Conservation (phyloP, 1,284 basidiomycete species). For the Salmacisia buchloeana region DNA sequence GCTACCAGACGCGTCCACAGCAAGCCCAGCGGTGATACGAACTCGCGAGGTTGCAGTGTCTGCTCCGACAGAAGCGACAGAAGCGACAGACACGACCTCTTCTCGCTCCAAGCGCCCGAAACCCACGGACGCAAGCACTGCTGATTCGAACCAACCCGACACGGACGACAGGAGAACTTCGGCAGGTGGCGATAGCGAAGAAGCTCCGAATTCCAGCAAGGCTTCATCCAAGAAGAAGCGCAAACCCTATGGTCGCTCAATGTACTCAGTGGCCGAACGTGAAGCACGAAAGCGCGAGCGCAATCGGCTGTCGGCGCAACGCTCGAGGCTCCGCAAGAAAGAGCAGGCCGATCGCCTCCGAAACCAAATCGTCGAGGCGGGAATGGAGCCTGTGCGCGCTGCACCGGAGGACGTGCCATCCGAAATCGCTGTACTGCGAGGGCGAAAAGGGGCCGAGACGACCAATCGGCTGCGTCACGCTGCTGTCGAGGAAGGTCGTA, state of each 20-base stretch:
- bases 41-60: not conserved
- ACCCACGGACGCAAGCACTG: no score
- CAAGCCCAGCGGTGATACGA: not conserved
- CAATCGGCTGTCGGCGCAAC: slow-evolving; percentile 1
- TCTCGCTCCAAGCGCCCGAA: no score
- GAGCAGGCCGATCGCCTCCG: not conserved
- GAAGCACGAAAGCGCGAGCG: not conserved
- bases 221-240: not conserved
- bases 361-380: not conserved
- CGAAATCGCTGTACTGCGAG: not conserved
- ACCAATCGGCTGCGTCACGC: not conserved
- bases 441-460: not conserved
- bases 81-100: no score
- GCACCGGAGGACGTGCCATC: not conserved
- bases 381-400: not conserved
- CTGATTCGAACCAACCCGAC: no score
- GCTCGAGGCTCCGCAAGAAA: not conserved
- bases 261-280: not conserved
- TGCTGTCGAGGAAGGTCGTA: not conserved
- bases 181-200: no score
- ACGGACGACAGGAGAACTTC: no score
- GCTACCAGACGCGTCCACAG: not conserved
- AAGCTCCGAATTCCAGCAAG: not conserved
- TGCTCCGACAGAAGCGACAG: not conserved
- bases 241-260: not conserved